A percentile compares a stretch with the other conserved stretches of the same genome.
phyloP scores from a whole-genome alignment of 2,329 filamentous ascomycete genomes.

The Aspergillus sp. region DNA sequence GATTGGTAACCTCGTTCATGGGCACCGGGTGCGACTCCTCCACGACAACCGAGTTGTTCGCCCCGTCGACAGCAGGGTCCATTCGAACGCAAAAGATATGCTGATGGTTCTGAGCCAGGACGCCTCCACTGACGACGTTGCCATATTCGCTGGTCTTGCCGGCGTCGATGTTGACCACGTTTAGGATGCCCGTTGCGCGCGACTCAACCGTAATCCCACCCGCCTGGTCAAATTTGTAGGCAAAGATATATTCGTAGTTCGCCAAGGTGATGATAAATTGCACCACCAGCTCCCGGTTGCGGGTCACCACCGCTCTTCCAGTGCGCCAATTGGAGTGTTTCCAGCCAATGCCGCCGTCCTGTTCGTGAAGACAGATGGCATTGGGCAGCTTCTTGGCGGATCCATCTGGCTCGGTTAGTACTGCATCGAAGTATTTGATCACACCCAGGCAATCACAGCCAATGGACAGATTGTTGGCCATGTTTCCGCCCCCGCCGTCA shows the following conservation, averaged over 20 bases:
- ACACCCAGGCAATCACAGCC: constrained; percentile 56
- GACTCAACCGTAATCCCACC: constrained; percentile 64
- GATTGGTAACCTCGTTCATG: constrained; percentile 52
- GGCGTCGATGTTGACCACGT: constrained; percentile 62
- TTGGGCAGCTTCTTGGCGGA: constrained; percentile 58
- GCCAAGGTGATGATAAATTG: constrained; percentile 67
- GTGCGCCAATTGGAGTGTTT: constrained; percentile 70
- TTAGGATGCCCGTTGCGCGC: constrained; percentile 67
- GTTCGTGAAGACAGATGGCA: constrained; percentile 65
- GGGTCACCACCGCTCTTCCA: constrained; percentile 59
- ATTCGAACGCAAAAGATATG: constrained; percentile 71
- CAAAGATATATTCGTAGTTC: constrained; percentile 49
- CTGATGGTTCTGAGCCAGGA: constrained; percentile 68
- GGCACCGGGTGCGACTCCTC: constrained; percentile 61
- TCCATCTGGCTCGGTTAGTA: constrained; percentile 56
- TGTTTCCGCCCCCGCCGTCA: constrained; percentile 65
- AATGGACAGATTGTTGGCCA: constrained; percentile 64
- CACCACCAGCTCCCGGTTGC: constrained; percentile 62
- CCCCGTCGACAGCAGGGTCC: constrained; percentile 59
- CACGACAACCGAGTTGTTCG: constrained; percentile 54
- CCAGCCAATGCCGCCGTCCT: constrained; percentile 65
- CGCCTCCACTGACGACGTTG: constrained; percentile 65
- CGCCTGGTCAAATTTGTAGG: constrained; percentile 55
- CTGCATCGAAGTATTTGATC: constrained; percentile 64
- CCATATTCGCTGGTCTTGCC: constrained; percentile 63